phyloP scores from a whole-genome alignment of 345 rosid genomes.

The Citrus sinensis region DVS_A1.0 CM039165.1:27282001-27282500 shows the following conservation, averaged over 20 bases:
- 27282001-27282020: constrained; percentile 86
- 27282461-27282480: constrained; percentile 81
- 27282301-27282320: constrained; percentile 45
- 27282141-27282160: constrained; percentile 61
- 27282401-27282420: constrained; percentile 71
- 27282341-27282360: constrained; percentile 35
- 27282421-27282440: constrained; percentile 86
- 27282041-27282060: constrained; percentile 38
- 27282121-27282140: constrained; percentile 47
- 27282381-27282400: constrained; percentile 43
- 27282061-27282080: constrained; percentile 56
- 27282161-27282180: constrained; percentile 50
- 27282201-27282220: constrained; percentile 64
- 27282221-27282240: constrained; percentile 63
- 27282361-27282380: constrained; percentile 67
- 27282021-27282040: constrained; percentile 76
- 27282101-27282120: constrained; percentile 71
- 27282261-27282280: constrained; percentile 54
- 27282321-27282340: constrained; percentile 60
- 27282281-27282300: constrained; percentile 71
- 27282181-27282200: constrained; percentile 65
- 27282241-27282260: constrained; percentile 92
- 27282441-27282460: constrained; percentile 83
- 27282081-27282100: constrained; percentile 85
- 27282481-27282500: constrained; percentile 2